Conservation (phyloP, 257 asterid species). For the Capsicum pubescens region DNA sequence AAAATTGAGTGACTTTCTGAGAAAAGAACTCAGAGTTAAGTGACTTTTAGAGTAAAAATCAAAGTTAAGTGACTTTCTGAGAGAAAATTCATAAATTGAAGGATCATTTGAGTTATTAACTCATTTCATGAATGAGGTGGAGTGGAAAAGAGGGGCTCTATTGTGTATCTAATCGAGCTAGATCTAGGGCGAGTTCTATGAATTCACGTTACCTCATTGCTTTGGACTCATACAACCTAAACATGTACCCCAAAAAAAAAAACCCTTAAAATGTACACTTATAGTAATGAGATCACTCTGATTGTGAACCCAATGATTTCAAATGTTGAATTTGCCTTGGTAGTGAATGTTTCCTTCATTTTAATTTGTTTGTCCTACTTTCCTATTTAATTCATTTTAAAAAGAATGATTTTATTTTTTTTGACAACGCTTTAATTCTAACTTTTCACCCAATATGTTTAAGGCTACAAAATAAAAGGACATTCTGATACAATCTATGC, state of each 20-base stretch:
- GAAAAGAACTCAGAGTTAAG: too few species aligned
- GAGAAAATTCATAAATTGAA: too few species aligned
- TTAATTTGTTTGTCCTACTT: background rate
- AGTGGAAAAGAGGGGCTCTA: background rate
- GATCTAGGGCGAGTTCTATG: background rate
- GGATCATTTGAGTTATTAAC: too few species aligned
- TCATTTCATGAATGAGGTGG: background rate
- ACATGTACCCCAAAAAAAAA: background rate
- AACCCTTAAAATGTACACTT: background rate
- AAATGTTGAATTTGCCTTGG: background rate
- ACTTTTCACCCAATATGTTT: background rate
- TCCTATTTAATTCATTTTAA: background rate
- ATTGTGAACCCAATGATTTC: background rate
- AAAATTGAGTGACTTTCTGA: too few species aligned
- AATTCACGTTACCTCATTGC: background rate
- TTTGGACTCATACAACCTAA: background rate
- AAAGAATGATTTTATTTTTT: background rate
- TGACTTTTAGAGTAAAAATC: too few species aligned
- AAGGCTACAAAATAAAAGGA: too few species aligned
- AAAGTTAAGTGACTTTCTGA: too few species aligned
- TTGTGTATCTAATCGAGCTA: background rate
- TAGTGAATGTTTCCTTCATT: background rate
- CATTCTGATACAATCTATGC: too few species aligned
- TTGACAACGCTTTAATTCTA: background rate
- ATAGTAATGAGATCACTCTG: too few species aligned